Evolutionary conservation across 371 early-diverging fungal species (phyloP).

Genomic region (Mucor indicus): DNA sequence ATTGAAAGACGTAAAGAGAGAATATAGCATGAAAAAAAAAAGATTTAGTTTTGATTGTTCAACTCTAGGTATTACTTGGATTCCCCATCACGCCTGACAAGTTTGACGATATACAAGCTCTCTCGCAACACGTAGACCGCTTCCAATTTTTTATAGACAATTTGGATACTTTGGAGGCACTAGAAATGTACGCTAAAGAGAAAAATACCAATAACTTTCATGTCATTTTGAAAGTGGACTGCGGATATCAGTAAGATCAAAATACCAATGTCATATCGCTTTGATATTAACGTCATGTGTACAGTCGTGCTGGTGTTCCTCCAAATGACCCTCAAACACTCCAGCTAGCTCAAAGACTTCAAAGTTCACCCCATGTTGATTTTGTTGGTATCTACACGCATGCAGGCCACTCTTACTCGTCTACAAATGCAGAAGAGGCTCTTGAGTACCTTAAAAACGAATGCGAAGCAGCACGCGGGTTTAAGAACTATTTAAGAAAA

Average conservation of each 20-base stretch:
- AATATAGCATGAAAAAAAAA: background rate
- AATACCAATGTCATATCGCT: no score
- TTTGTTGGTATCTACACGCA: conserved; percentile 43
- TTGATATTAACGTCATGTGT: no score
- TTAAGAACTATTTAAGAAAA: conserved; percentile 16
- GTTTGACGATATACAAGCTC: conserved; percentile 23
- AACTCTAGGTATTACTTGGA: conserved; percentile 26
- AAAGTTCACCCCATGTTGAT: conserved; percentile 16
- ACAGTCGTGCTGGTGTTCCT: conserved; percentile 44
- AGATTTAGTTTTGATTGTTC: background rate
- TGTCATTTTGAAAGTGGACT: conserved; percentile 40
- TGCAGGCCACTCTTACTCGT: conserved; percentile 43
- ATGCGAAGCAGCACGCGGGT: conserved; percentile 27
- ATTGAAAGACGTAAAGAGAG: conserved; percentile 25
- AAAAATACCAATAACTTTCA: conserved; percentile 15
- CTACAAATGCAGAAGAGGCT: conserved; percentile 21
- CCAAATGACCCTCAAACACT: conserved; percentile 18
- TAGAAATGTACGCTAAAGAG: conserved; percentile 24
- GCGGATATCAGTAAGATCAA: conserved; percentile 37
- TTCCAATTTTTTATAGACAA: conserved; percentile 46
- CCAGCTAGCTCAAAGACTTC: conserved; percentile 33
- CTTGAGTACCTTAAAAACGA: conserved; percentile 30
- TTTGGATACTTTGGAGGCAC: conserved; percentile 28
- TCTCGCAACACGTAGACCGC: conserved; percentile 20
- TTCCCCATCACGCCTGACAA: conserved; percentile 44